Conservation (phyloP, 1,139 yeast genomes). For the Pneumocystis murina region DNA sequence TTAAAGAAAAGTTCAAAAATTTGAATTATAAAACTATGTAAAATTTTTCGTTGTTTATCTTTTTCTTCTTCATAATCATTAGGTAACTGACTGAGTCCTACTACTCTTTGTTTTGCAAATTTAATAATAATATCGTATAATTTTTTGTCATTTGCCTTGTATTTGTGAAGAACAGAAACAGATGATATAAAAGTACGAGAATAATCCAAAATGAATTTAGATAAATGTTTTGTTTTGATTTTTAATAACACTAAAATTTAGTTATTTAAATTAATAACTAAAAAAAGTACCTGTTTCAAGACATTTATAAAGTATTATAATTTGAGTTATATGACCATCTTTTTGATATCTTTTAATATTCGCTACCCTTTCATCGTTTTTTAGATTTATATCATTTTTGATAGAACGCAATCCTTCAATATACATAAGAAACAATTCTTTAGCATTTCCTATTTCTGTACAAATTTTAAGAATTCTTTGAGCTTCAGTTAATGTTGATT, state of each 20-base stretch:
- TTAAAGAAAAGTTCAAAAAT: not conserved
- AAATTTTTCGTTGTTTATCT: not conserved
- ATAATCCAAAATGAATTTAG: not conserved
- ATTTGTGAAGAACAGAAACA: not conserved
- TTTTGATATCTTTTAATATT: not conserved
- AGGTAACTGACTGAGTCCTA: not conserved
- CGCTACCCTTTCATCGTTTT: not conserved
- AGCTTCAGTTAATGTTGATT: not conserved
- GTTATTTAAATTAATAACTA: not conserved
- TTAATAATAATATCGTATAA: not conserved
- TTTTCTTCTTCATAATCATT: not conserved
- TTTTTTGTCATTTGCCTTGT: not conserved
- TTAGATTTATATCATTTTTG: not conserved
- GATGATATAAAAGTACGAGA: not conserved
- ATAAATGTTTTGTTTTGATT: not conserved
- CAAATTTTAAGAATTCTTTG: not conserved
- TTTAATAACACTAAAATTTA: not conserved
- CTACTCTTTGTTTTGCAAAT: not conserved
- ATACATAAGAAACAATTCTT: not conserved
- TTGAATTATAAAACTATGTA: not conserved
- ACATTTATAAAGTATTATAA: not conserved
- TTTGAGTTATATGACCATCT: not conserved
- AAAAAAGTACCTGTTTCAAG: not conserved
- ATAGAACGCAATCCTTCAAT: not conserved
- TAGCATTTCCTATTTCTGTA: not conserved